These are phyloP conservation scores for Vishniacozyma victoriae DNA, from an alignment of 768 basidiomycete species.

Conservation along the genomic window DNA sequence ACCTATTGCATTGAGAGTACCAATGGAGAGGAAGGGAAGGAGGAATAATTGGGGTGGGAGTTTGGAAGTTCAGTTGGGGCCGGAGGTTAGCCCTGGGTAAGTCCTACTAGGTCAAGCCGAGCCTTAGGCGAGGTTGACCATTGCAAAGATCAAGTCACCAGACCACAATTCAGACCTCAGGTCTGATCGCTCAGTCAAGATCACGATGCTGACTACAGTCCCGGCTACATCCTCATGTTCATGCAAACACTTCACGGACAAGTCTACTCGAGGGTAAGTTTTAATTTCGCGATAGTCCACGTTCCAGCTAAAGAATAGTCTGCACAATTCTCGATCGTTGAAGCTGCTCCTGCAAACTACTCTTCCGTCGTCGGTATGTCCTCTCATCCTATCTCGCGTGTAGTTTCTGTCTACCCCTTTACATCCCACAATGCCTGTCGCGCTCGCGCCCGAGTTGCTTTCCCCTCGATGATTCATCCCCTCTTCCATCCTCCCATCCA, in stretches of 20 bases:
- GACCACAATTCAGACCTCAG: conserved; percentile 4
- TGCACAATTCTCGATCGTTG: conserved; percentile 37
- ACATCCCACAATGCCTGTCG: neutral
- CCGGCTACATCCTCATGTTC: conserved; percentile 42
- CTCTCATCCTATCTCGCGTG: too few species aligned
- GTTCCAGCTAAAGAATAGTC: conserved; percentile 14
- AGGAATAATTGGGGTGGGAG: conserved; percentile 44
- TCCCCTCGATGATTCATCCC: neutral
- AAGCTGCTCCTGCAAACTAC: conserved; percentile 34
- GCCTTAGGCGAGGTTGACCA: neutral
- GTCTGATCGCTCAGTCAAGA: too few species aligned
- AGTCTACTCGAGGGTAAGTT: conserved; percentile 35
- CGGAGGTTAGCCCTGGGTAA: conserved; percentile 28
- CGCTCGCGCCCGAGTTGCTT: neutral
- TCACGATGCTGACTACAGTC: too few species aligned
- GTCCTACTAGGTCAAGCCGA: neutral
- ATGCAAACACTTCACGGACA: conserved; percentile 42
- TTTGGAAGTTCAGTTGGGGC: conserved; percentile 37
- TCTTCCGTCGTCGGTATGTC: too few species aligned
- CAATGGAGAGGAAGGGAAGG: conserved; percentile 36
- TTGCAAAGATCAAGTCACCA: neutral
- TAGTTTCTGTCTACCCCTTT: neutral
- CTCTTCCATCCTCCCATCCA: neutral
- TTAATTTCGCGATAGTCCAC: neutral
- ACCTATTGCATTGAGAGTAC: conserved; percentile 39